Conservation (phyloP, 192 early-diverging fungal species). For the Umbelopsis isabellina region DNA sequence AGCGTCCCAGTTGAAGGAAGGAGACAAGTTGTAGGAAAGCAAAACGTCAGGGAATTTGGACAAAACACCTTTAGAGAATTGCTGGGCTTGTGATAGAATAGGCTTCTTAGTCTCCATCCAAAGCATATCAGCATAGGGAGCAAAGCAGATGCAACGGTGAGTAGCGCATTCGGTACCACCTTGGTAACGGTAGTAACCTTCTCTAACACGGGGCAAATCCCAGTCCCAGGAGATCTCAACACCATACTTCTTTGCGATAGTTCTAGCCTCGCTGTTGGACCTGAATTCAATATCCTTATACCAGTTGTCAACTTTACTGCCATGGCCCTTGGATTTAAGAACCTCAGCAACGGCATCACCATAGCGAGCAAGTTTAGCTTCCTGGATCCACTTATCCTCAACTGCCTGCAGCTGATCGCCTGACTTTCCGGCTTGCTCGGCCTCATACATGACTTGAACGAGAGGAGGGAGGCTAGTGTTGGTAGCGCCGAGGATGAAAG, state of each 20-base stretch:
- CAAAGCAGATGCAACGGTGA: slow-evolving; percentile 80
- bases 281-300: slow-evolving; percentile 51
- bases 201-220: slow-evolving; percentile 87
- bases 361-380: slow-evolving; percentile 84
- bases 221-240: slow-evolving; percentile 85
- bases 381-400: slow-evolving; percentile 83
- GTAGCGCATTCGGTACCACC: slow-evolving; percentile 92
- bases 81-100: slow-evolving; percentile 86
- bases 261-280: slow-evolving; percentile 85
- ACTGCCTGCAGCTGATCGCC: slow-evolving; percentile 80
- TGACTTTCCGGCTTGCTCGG: slow-evolving; percentile 68
- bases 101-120: slow-evolving; percentile 99
- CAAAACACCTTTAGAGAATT: slow-evolving; percentile 87
- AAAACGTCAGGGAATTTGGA: slow-evolving; percentile 77
- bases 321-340: slow-evolving; percentile 67
- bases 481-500: slow-evolving; percentile 93
- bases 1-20: slow-evolving; percentile 95
- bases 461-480: slow-evolving; percentile 75
- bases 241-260: slow-evolving; percentile 73
- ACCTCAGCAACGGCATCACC: slow-evolving; percentile 77
- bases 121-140: slow-evolving; percentile 87
- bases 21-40: slow-evolving; percentile 96
- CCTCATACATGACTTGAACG: slow-evolving; percentile 79
- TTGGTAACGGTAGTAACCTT: slow-evolving; percentile 97
- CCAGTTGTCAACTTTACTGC: slow-evolving; percentile 44